Percentiles rank a stretch among this genome's conserved stretches.
These are phyloP conservation scores for Aspergillus glaucus DNA, from an alignment of 2,329 filamentous ascomycete genomes.

Conservation along the genomic window DNA sequence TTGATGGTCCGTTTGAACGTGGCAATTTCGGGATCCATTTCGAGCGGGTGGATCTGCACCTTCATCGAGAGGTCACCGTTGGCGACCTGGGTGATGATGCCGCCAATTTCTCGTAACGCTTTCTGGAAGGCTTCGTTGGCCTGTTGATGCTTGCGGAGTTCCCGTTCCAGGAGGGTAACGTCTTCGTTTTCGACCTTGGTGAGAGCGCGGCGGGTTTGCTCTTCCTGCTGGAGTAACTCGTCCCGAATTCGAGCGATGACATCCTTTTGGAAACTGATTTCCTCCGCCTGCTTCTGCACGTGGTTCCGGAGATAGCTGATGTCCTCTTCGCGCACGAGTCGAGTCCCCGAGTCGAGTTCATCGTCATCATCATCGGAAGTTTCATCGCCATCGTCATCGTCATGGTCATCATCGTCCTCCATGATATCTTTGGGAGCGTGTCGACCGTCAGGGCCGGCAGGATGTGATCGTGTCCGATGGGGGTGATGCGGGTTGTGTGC, in stretches of 20 bases:
- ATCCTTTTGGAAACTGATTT: constrained; percentile 79
- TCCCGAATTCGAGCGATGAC: constrained; percentile 80
- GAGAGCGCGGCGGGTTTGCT: constrained; percentile 74
- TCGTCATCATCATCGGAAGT: constrained; percentile 35
- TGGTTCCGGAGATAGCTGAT: constrained; percentile 81
- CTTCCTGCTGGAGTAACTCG: constrained; percentile 78
- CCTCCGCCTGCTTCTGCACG: constrained; percentile 86
- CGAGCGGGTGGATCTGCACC: constrained; percentile 87
- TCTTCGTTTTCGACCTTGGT: constrained; percentile 79
- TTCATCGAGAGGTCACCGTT: constrained; percentile 95
- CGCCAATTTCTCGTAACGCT: constrained; percentile 89
- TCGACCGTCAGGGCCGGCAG: constrained; percentile 25
- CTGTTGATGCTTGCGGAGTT: constrained; percentile 94
- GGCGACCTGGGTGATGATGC: constrained; percentile 93
- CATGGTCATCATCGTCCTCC: constrained; percentile 28
- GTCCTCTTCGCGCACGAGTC: constrained; percentile 65
- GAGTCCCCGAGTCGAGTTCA: constrained; percentile 47
- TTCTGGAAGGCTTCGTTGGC: constrained; percentile 99
- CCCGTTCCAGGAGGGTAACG: constrained; percentile 81
- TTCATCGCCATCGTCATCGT: constrained; percentile 29
- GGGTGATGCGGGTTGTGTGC: constrained; percentile 26
- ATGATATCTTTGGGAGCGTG: constrained; percentile 23
- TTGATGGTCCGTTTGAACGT: constrained; percentile 98
- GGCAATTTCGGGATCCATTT: constrained; percentile 97
- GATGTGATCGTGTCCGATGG: constrained; percentile 30